phyloP scores from a whole-genome alignment of 2,329 filamentous ascomycete genomes.

The Colletotrichum orchidophilum region DNA sequence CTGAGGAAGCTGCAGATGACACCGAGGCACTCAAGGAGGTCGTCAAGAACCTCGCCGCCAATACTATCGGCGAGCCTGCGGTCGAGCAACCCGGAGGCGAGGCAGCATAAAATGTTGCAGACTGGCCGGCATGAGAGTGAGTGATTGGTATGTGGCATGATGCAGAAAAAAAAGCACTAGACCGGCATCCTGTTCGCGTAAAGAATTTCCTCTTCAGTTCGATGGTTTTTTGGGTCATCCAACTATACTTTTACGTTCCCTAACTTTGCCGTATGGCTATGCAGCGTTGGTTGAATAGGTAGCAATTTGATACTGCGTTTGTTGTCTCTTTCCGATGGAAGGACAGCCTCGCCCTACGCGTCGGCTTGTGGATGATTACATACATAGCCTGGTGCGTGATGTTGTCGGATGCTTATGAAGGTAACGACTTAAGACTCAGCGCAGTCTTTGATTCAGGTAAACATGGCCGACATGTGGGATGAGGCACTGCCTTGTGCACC shows the following conservation, averaged over 20 bases:
- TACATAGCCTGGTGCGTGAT: conserved; percentile 32
- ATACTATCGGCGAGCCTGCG: conserved; percentile 56
- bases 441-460: neutral
- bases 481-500: neutral
- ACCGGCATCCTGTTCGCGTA: conserved; percentile 16
- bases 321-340: conserved; percentile 33
- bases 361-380: conserved; percentile 27
- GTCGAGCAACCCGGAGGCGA: conserved; percentile 43
- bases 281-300: conserved; percentile 31
- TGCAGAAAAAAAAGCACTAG: conserved; percentile 29
- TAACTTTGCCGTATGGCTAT: conserved; percentile 23
- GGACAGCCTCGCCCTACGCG: conserved; percentile 33
- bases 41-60: conserved; percentile 49
- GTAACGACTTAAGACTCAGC: neutral
- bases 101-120: conserved; percentile 12
- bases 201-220: conserved; percentile 8
- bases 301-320: conserved; percentile 34
- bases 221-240: conserved; percentile 28
- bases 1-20: conserved; percentile 22
- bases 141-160: conserved; percentile 12
- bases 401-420: neutral
- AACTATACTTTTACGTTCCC: conserved; percentile 26
- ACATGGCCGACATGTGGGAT: neutral
- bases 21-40: conserved; percentile 28
- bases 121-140: conserved; percentile 11